These are phyloP conservation scores for Coemansia sp. DNA, from an alignment of 192 early-diverging fungal species.

Conservation along the genomic window DNA sequence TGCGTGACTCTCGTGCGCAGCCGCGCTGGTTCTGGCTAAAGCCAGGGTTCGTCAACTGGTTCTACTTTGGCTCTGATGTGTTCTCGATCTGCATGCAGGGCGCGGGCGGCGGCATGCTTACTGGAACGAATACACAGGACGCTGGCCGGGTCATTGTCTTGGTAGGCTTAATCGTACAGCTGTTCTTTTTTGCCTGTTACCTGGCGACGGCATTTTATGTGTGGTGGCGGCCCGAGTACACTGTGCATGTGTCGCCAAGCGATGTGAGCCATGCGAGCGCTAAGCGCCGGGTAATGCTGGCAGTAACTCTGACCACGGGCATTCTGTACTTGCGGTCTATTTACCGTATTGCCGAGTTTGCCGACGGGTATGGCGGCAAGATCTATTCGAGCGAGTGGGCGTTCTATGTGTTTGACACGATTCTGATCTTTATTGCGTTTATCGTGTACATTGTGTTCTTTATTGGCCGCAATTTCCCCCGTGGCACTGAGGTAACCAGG, in stretches of 20 bases:
- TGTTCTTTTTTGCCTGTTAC: conserved; percentile 50
- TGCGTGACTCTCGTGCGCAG: conserved; percentile 6
- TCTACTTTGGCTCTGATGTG: conserved; percentile 52
- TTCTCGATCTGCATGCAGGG: conserved; percentile 53
- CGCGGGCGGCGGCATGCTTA: conserved; percentile 52
- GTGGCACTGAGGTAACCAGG: background rate
- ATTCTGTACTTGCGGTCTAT: conserved; percentile 47
- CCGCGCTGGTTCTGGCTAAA: conserved; percentile 29
- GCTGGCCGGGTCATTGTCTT: too few species aligned
- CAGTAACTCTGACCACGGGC: conserved; percentile 33
- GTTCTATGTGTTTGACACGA: conserved; percentile 55
- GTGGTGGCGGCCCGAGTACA: conserved; percentile 25
- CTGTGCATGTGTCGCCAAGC: conserved; percentile 7
- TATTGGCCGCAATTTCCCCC: conserved; percentile 26
- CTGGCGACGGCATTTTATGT: conserved; percentile 33
- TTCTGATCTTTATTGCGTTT: conserved; percentile 48
- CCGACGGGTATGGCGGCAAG: conserved; percentile 37
- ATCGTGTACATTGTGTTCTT: conserved; percentile 41
- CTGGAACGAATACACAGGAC: conserved; percentile 8
- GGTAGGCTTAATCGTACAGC: too few species aligned
- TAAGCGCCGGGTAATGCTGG: conserved; percentile 34
- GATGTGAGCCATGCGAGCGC: conserved; percentile 16
- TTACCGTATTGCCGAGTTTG: conserved; percentile 56
- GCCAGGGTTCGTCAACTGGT: conserved; percentile 47
- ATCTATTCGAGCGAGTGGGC: conserved; percentile 53